Percentiles rank a stretch among this genome's conserved stretches.
phyloP scores from a whole-genome alignment of 2,329 filamentous ascomycete species.

The Aureobasidium leucospermi region DNA sequence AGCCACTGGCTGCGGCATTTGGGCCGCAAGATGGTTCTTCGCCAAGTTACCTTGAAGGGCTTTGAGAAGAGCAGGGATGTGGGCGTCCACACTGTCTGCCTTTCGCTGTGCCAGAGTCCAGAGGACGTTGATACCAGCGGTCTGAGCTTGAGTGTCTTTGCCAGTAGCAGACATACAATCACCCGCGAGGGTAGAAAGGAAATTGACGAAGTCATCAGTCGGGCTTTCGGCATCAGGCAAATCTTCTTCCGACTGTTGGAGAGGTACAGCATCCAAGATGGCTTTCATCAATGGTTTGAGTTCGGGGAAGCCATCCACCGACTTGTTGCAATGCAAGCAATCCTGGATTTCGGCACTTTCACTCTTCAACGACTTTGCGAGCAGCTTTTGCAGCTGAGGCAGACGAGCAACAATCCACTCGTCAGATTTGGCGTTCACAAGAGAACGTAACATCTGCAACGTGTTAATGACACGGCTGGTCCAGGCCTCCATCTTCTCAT shows the following conservation, averaged over 20 bases:
- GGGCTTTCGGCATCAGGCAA: slow-evolving; percentile 59
- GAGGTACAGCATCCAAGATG: slow-evolving; percentile 81
- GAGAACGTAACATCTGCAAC: slow-evolving; percentile 81
- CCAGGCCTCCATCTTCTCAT: slow-evolving; percentile 59
- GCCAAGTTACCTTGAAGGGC: slow-evolving; percentile 86
- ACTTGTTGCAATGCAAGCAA: slow-evolving; percentile 67
- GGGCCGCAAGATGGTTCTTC: slow-evolving; percentile 79
- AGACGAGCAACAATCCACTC: slow-evolving; percentile 85
- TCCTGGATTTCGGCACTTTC: slow-evolving; percentile 92
- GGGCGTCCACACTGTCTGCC: slow-evolving; percentile 79
- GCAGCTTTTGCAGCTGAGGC: slow-evolving; percentile 69
- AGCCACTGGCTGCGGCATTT: slow-evolving; percentile 51
- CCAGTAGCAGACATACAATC: slow-evolving; percentile 61
- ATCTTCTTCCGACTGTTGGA: slow-evolving; percentile 75
- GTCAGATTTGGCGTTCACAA: slow-evolving; percentile 78
- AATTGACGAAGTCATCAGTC: slow-evolving; percentile 79
- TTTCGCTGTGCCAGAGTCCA: slow-evolving; percentile 86
- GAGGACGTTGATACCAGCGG: slow-evolving; percentile 84
- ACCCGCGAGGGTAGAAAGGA: slow-evolving; percentile 76
- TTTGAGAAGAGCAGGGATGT: slow-evolving; percentile 85
- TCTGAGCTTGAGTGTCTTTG: slow-evolving; percentile 50
- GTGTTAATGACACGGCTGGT: slow-evolving; percentile 87
- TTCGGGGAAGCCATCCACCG: slow-evolving; percentile 53
- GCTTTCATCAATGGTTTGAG: slow-evolving; percentile 71
- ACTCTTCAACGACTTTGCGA: slow-evolving; percentile 82